Percentiles rank a stretch among this genome's conserved stretches.
Evolutionary conservation across 352 stramenopile species (phyloP).

Genomic region (Globisporangium okanoganense): DNA sequence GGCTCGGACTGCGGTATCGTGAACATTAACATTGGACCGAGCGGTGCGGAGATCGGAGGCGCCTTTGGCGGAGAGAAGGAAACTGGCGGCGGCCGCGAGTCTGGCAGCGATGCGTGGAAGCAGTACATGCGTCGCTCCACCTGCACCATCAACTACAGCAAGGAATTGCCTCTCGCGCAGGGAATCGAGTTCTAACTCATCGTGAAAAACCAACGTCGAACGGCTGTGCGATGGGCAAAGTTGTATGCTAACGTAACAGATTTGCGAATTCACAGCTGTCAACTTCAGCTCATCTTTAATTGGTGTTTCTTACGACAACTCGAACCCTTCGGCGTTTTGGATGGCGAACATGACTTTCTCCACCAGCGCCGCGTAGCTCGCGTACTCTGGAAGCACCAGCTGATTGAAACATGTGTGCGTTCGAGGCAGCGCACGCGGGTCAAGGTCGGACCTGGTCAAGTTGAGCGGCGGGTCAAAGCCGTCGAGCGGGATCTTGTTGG

Average conservation of each 20-base stretch:
- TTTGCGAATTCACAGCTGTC: no score
- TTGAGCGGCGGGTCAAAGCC: slow-evolving; percentile 86
- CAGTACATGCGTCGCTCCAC: slow-evolving; percentile 94
- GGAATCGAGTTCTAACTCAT: slow-evolving; percentile 88
- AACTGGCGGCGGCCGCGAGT: slow-evolving; percentile 89
- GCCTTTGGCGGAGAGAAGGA: slow-evolving; percentile 93
- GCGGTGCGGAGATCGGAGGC: slow-evolving; percentile 90
- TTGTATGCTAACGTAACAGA: no score
- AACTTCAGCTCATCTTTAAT: not conserved
- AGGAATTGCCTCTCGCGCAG: slow-evolving; percentile 89
- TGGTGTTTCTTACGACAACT: slow-evolving; percentile 49
- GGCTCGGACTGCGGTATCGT: slow-evolving; percentile 92
- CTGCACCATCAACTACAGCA: slow-evolving; percentile 93
- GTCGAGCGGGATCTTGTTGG: slow-evolving; percentile 79
- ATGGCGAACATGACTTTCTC: slow-evolving; percentile 81
- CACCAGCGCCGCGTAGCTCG: slow-evolving; percentile 52
- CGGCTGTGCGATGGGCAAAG: no score
- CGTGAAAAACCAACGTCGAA: not conserved
- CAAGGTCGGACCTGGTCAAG: slow-evolving; percentile 76
- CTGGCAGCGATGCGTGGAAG: slow-evolving; percentile 91
- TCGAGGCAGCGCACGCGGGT: slow-evolving; percentile 55
- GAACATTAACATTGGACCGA: slow-evolving; percentile 92
- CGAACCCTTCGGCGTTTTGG: slow-evolving; percentile 74
- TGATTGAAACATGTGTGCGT: slow-evolving; percentile 90
- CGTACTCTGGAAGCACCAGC: slow-evolving; percentile 81